Base-by-base conservation (phyloP, 495 filamentous ascomycete genomes). In the Xylaria nigripes region DNA sequence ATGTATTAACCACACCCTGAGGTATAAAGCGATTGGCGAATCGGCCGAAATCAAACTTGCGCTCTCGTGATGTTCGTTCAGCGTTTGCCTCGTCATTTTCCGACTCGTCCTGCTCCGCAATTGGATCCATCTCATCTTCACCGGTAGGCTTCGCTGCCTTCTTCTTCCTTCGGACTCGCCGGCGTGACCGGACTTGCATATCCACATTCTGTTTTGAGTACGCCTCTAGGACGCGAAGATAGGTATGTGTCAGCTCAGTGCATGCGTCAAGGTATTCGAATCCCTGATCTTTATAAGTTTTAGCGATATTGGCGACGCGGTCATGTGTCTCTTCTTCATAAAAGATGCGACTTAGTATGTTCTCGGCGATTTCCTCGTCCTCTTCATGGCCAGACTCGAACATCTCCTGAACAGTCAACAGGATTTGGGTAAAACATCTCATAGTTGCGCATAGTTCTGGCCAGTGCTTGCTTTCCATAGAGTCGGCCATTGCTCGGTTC, bases 371-470 rank as follows among this genome's bases (percentile, higher is more conserved):
- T 56, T 97, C 94, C 68, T 94, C 88, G 60, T 99, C 89, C 9
- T 97, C 94, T 56, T 96, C 92, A 22, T 89, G 76, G 0, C 81
- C 80, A 0, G 88, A 92, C 36, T 85, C 80, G 3, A 83, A 74
- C 94, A 99, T 99, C 54, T 95, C 89, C 63, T 96, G 92, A 3
- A 96, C 85, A 0, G 91, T 96, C 38, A 96, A 75, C n/a, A 98
- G 75, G 45, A 85, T 86, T 62, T 88, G 85, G 2, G 85, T 88
- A 64, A 95, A 94, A 62, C 89, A 95, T 44, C 87, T 84, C 86
- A 96, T 95, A 38, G 85, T 84, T 3, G 92, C 83, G 48, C 90
- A 89, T 16, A 96, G 70, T 57, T 91, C 86, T 42, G 81, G 81
- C 93, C 93, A 97, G 43, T 80, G 76, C 60, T 95, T 96, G 57